Evolutionary conservation across 1,139 yeast genomes (phyloP), one percentile per base, ranked within the genome.

Genomic region (Candida labiduridarum): DNA sequence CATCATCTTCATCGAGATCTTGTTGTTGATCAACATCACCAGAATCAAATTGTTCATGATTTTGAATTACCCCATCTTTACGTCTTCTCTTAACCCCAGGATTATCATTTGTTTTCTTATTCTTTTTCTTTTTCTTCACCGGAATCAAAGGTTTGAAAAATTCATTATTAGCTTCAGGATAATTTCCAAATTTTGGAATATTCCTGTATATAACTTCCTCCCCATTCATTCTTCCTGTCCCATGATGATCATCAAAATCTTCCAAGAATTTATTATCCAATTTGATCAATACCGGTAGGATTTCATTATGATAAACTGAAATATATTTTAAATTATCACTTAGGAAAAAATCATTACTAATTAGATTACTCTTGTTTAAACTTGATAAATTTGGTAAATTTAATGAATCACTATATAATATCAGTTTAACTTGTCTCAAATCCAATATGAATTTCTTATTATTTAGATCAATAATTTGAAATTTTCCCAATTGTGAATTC

Each of bases 231-330:
- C 3, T 19, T 4, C 22, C 22, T 19, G 22, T 19, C 22, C 29
- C 29, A 25, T 25, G 8, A 25, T 25, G 8, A 25, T 25, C 10
- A 25, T 44, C 49, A 33, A 72, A 56, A 0, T 69, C 75, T 34
- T 71, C 71, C 2, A 62, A 58, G 50, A 67, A 72, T 41, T 59
- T 63, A 2, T 63, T 54, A 49, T 72, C 77, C 33, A 67, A 49
- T 33, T 65, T 59, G 5, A 66, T 64, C 25, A 72, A 58, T 49
- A 73, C 60, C 1, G 73, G 75, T 25, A 72, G 56, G 1, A 73
- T 67, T 46, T 72, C 76, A 53, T 72, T 73, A 52, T 73, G 78
- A 53, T 73, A 73, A 11, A 66, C 66, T 0, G 76, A 70, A 68
- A 73, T 70, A 52, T 72, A 73, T 52, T 56, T 61, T 42, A 71